Conservation (phyloP, 1,284 basidiomycete genomes). For the Moesziomyces sp. region DNA sequence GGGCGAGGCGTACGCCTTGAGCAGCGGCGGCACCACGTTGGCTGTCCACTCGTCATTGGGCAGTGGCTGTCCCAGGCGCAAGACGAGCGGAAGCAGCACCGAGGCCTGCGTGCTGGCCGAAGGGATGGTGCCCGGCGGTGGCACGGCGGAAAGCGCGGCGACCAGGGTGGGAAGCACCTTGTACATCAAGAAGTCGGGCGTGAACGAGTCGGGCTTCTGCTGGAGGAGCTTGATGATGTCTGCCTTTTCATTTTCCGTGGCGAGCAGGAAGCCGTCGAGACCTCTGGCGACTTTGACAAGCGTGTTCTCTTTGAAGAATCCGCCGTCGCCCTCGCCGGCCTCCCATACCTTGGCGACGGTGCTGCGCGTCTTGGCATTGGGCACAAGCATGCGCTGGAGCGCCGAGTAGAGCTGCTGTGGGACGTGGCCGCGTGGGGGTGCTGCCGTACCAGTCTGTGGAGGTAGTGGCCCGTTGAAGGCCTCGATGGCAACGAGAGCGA, state of each 20-base stretch:
- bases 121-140: slow-evolving; percentile 44
- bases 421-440: slow-evolving; percentile 80
- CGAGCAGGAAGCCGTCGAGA: slow-evolving; percentile 86
- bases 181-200: slow-evolving; percentile 85
- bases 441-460: slow-evolving; percentile 76
- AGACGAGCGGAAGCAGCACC: slow-evolving; percentile 59
- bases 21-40: slow-evolving; percentile 48
- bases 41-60: slow-evolving; percentile 52
- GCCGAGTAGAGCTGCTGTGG: slow-evolving; percentile 80
- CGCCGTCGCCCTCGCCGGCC: slow-evolving; percentile 69
- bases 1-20: slow-evolving; percentile 54
- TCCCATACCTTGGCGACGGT: slow-evolving; percentile 70
- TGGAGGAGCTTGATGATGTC: slow-evolving; percentile 68
- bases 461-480: slow-evolving; percentile 59
- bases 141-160: slow-evolving; percentile 73
- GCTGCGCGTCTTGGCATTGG: slow-evolving; percentile 82
- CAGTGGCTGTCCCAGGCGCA: slow-evolving; percentile 54
- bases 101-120: slow-evolving; percentile 45
- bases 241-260: slow-evolving; percentile 83
- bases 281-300: slow-evolving; percentile 86
- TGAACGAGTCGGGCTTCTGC: slow-evolving; percentile 71
- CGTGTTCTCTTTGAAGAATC: slow-evolving; percentile 86
- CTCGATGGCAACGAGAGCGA: slow-evolving; percentile 58
- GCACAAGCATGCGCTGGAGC: slow-evolving; percentile 88
- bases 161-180: slow-evolving; percentile 88